Evolutionary conservation across 805 yeast genomes (phyloP), one percentile per base, ranked within the genome.

Genomic region (Ogataea sp.): DNA sequence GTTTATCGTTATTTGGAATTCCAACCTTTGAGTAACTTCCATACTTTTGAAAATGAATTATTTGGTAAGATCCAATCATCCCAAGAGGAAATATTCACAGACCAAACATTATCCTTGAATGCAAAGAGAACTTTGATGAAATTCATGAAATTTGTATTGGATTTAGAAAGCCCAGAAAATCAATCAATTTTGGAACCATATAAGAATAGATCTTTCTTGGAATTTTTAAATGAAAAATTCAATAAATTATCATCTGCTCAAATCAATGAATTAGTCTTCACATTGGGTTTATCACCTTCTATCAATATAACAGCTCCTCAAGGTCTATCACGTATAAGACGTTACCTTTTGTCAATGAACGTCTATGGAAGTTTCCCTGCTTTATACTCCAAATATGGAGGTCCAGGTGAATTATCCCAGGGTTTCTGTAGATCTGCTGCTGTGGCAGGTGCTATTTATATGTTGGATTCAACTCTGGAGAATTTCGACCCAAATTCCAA

Each of bases 361-460:
- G 86, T 89, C 4, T 93, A 89, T 59, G 98, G 98, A 13, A 83
- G 78, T 46, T 90, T 93, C 70, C 97, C 98, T 2, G 94, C 85
- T 11, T 70, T 90, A 66, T 81, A 81, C 51, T 83, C 95, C 37
- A 90, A 87, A 67, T 90, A 80, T 62, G 98, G 97, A 41, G 94
- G 96, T 2, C 89, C 95, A 0, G 96, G 97, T 39, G 98, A 90
- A 62, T 67, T 90, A 21, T 80, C 95, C 14, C 98, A 90, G 64
- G 98, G 97, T 2, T 90, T 93, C 61, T 90, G 97, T 64, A 73
- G 98, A 51, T 83, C 95, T 42, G 97, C 97, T 3, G 98, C 98
- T 13, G 97, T 90, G 45, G 97, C 93, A 16, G 97, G 97, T 39
- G 83, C 97, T 39, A 86, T 94, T 26, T 90, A 93, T 64, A 87